Evolutionary conservation across 2,329 filamentous ascomycete species (phyloP), one percentile per base, ranked within the genome.

Genomic region (Diaporthe amygdali): DNA sequence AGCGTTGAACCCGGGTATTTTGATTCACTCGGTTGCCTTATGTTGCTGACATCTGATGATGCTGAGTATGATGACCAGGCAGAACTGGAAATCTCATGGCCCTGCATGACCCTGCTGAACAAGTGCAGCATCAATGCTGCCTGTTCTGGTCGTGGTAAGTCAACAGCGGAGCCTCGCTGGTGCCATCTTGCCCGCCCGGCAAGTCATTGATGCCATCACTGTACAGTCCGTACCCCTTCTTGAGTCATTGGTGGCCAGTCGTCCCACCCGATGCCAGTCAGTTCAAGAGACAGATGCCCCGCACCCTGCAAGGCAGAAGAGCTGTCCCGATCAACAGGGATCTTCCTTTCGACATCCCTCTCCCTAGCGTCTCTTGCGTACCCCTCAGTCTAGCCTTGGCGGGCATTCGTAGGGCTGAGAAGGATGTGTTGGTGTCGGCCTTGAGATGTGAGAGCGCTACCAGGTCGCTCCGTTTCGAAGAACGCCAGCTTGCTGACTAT

Each of bases 371-470:
- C 22, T n/a, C 44, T 49, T 27, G n/a, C 22, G 34, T 30, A 25
- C 59, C 59, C 59, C 59, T 49, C 41, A 37, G 41, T 37, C 59
- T 44, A 64, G 44, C 59, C 59, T 49, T 64, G 59, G 59, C 59
- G 59, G 59, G 59, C 34, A 49, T 7, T 64, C 59, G 44, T 64
- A 64, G 59, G 59, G 59, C 59, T 64, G 59, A 49, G 59, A 49
- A 49, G 59, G 59, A 37, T 59, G 55, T 12, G 55, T 30, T 41
- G 59, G 59, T 47, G 59, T 47, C 20, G 59, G 59, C 41, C 59
- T 37, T 10, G 6, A 12, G 37, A 39, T 39, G 44, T 64, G 59
- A 64, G 30, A 49, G 30, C 30, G 59, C 41, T 44, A 44, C 34
- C 59, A 49, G 14, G 59, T 55, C 44, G 59, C 59, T 64, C 59